phyloP scores from a whole-genome alignment of 495 filamentous ascomycete species.

The Haplographium delicatum region DNA sequence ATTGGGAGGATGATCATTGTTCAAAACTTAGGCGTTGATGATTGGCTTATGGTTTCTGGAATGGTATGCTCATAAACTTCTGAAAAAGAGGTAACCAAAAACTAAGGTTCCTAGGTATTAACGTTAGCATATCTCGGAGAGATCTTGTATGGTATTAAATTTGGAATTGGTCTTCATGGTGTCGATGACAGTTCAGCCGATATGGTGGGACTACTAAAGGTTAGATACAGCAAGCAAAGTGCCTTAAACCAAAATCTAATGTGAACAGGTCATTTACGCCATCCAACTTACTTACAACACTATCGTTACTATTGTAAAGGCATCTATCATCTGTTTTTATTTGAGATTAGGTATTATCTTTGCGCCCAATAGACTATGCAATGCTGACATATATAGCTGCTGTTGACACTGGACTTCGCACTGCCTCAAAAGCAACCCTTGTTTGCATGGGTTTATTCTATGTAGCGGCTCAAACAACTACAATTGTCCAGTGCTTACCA shows the following conservation, averaged over 20 bases:
- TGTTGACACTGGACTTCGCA: background rate
- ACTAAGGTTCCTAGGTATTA: conserved; percentile 25
- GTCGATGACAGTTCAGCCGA: conserved; percentile 24
- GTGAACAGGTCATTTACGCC: conserved; percentile 27
- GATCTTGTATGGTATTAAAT: conserved; percentile 25
- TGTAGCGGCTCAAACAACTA: conserved; percentile 32
- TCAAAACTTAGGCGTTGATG: conserved; percentile 29
- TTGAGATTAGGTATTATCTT: conserved; percentile 38
- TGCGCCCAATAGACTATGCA: conserved; percentile 26
- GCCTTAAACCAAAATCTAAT: conserved; percentile 2
- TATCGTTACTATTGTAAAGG: conserved; percentile 36
- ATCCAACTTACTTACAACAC: conserved; percentile 42
- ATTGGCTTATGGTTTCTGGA: conserved; percentile 31
- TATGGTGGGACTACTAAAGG: conserved; percentile 32
- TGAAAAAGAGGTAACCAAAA: background rate
- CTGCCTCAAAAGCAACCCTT: background rate
- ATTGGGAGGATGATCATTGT: conserved; percentile 28
- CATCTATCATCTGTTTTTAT: conserved; percentile 44
- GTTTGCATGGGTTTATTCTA: conserved; percentile 22
- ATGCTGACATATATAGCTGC: background rate
- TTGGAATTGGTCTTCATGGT: conserved; percentile 31
- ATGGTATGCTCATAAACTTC: conserved; percentile 19
- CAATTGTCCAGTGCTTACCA: conserved; percentile 40
- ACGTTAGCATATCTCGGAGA: conserved; percentile 31
- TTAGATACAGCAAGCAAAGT: background rate